Base-by-base conservation (phyloP, 345 rosid species). In the Abelmoschus esculentus region DNA sequence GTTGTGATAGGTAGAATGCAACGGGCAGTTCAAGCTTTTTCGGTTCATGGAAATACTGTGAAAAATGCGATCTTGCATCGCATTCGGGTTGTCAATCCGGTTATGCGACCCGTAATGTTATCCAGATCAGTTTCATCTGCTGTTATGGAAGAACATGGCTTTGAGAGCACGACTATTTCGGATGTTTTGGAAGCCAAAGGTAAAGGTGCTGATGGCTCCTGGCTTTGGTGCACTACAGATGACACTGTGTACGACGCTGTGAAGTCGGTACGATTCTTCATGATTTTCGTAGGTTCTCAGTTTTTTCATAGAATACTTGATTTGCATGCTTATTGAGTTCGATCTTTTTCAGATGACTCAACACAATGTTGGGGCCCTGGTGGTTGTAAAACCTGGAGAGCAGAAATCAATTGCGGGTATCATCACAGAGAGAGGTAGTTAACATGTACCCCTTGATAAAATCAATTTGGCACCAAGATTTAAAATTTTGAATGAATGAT, bases 171-270 rank as follows among this genome's bases (percentile, higher is more conserved):
- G 1, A 90, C 87, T 0, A 95, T 95, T 70, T 67, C 90, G 2
- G 99, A 95, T 49, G 61, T 95, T 22, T 68, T 95, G 85, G 88
- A 83, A 56, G 85, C 74, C 0, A 95, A 95, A 81, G 97, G 99
- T 60, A 90, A 90, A 80, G 69, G 69, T 68, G 99, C 97, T 1
- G 97, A 95, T 84, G 99, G 99, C 54, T 95, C 99, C 73, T 91
- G 99, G 99, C 96, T 95, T 76, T 95, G 99, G 99, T 95, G 99
- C 87, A 86, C 96, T 2, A 91, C 90, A 2, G 87, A 91, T 67
- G 99, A 95, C 76, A 28, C 85, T 49, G 97, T 95, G 36, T 91
- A 91, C 67, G 93, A 95, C 61, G 99, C 97, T 73, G 99, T 95
- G 55, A 83, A 95, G 85, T 87, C 99, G 83, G 99, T 95, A 86